Base-by-base conservation (phyloP, 495 filamentous ascomycete species). In the Penicillium daleae region DNA sequence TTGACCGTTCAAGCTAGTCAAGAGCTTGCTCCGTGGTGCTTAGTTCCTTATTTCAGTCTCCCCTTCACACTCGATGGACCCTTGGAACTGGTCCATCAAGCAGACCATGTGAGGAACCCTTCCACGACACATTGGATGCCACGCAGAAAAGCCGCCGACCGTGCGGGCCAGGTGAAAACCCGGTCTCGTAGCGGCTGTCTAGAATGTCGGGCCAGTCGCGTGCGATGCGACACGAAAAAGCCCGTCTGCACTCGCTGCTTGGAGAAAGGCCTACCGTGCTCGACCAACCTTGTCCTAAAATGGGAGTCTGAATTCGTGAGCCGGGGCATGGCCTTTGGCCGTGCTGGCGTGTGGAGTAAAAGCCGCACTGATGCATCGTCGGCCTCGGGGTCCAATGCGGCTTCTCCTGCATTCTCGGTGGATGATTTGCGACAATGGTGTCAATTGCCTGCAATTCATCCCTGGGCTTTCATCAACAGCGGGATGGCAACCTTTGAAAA, bases 231-330 rank as follows among this genome's bases (percentile, higher is more conserved):
- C 51, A 75, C 74, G 32, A 73, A 71, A 31, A 81, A 79, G 62
- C 78, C 78, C n/a, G 48, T 60, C 19, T 81, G 78, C 66, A 76
- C 74, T 27, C 65, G 78, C 15, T 81, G 78, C 65, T 44, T 55
- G 49, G 70, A 78, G 59, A 73, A 66, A 61, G 75, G 76, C 2
- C 56, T 81, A 8, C 62, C 64, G 5, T 81, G 78, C 59, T 73
- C 76, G 17, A 80, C 77, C 8, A 68, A 73, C 35, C 54, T 81
- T 13, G 71, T 76, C 9, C 54, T 81, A 31, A 81, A 81, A 73
- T 81, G 78, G 78, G 71, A 81, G 63, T 77, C 76, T 4, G 78
- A 81, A 56, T 81, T 80, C 55, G 60, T 60, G 53, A 78, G 75
- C 63, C 78, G 78, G 7, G 78, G 78, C 24, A 62, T 76, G 50